Conservation (phyloP, 1,139 yeast species). For the Scheffersomyces insectosa region DNA sequence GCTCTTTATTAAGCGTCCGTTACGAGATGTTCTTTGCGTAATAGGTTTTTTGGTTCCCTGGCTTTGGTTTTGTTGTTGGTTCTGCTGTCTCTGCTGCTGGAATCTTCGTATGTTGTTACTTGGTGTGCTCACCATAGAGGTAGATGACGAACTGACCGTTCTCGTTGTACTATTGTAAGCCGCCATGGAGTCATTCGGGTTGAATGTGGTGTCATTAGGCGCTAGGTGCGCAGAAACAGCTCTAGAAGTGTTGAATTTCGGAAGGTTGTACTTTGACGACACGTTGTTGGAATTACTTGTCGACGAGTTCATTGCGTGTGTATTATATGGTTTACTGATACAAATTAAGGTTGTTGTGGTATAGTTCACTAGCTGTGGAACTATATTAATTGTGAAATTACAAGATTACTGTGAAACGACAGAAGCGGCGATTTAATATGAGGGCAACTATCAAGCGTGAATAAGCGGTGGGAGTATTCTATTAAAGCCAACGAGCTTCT, state of each 20-base stretch:
- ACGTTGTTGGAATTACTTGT: slow-evolving; percentile 14
- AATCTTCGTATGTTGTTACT: slow-evolving; percentile 24
- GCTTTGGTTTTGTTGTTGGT: slow-evolving; percentile 1
- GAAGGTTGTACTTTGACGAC: slow-evolving; percentile 8
- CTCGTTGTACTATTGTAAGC: slow-evolving; percentile 17
- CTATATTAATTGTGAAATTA: too few relatives aligned
- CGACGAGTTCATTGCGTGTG: slow-evolving; percentile 12
- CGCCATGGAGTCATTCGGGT: too few relatives aligned
- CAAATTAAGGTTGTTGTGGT: too few relatives aligned
- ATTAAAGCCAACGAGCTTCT: too few relatives aligned
- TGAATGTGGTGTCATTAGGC: slow-evolving; percentile 4
- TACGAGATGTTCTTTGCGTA: slow-evolving; percentile 12
- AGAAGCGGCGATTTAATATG: too few relatives aligned
- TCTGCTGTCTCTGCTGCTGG: slow-evolving; percentile 11
- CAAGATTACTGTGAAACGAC: too few relatives aligned
- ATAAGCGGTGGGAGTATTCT: too few relatives aligned
- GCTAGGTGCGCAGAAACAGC: slow-evolving; percentile 1
- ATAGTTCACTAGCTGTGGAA: too few relatives aligned
- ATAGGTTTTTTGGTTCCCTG: slow-evolving; percentile 7
- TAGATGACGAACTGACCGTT: slow-evolving; percentile 27
- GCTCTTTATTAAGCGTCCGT: slow-evolving; percentile 16
- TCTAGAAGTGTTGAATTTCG: slow-evolving; percentile 10
- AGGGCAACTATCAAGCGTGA: too few relatives aligned
- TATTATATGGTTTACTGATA: not conserved
- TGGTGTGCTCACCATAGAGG: slow-evolving; percentile 25